phyloP scores from a whole-genome alignment of 208 protist species.

The Phytomonas sp. region DNA sequence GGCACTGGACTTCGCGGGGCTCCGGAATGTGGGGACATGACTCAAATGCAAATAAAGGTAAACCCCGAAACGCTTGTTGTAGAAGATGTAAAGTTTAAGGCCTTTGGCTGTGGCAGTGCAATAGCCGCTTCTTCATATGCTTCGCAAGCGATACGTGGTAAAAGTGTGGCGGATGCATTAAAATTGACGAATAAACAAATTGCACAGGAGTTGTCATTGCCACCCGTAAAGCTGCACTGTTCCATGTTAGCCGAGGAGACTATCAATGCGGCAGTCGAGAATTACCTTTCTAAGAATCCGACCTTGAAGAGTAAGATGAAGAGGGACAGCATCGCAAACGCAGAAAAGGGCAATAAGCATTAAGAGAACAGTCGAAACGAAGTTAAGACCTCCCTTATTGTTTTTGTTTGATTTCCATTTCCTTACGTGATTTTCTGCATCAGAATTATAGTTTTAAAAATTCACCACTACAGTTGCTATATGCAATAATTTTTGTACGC shows the following conservation, averaged over 20 bases:
- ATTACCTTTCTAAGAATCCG: constrained; percentile 94
- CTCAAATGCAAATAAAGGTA: constrained; percentile 96
- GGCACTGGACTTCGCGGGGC: constrained; percentile 98
- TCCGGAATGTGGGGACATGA: constrained; percentile 98
- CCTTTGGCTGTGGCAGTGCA: constrained; percentile 99
- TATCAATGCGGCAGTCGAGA: constrained; percentile 97
- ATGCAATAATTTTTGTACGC: neutral
- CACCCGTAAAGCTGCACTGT: constrained; percentile 99
- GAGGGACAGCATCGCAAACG: constrained; percentile 7
- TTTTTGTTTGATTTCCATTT: constrained; percentile 4
- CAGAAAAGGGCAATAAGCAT: constrained; percentile 11
- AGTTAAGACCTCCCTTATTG: neutral
- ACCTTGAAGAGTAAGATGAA: constrained; percentile 85
- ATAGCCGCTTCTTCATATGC: constrained; percentile 97
- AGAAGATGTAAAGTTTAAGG: constrained; percentile 96
- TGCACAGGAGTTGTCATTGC: constrained; percentile 96
- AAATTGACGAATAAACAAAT: constrained; percentile 98
- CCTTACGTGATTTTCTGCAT: constrained; percentile 2
- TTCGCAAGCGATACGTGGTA: constrained; percentile 97
- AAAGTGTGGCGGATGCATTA: constrained; percentile 94
- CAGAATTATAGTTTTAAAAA: neutral
- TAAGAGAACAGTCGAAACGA: neutral
- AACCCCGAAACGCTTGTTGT: constrained; percentile 89
- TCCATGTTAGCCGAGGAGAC: constrained; percentile 99
- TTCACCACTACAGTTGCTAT: neutral